Base-by-base conservation (phyloP, 1,284 basidiomycete species). In the Tylopilus sp. region DNA sequence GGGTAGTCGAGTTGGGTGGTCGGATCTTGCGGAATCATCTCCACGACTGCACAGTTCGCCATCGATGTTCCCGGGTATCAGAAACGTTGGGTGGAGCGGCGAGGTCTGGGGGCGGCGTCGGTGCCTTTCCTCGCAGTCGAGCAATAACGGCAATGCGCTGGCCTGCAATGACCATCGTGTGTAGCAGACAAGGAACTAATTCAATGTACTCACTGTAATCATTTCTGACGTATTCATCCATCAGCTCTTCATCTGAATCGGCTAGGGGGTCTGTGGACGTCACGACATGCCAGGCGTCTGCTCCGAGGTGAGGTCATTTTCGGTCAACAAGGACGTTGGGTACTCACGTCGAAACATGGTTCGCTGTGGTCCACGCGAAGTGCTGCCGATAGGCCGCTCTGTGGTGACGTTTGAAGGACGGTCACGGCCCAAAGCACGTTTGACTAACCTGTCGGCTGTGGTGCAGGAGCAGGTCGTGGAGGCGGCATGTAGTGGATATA, bases 221-320 rank as follows among this genome's bases (percentile, higher is more conserved):
- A 36, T 74, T 60, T 36, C 78, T 74, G 45, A 77, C 72, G 54
- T 84, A 73, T 51, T 85, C 81, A 54, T 87, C 82, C 48, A 71
- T 71, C 44, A 73, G 68, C 58, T 89, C 86, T 45, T 85, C 81
- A 57, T 89, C 86, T 8, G 86, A 89, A 67, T 87, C 84, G 13
- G 71, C 71, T 12, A 89, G 69, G 10, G 86, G 81, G 58, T 89
- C 84, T 33, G 73, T 75, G 29, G 75, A 77, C 35, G 73, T 74
- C 30, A 81, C 74, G 36, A 80, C 71, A 59, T 85, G 78, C 84
- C 84, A 88, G 11, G 86, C 83, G 50, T 88, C 86, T 89, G 64
- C 39, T 41, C 23, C 28, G 44, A 31, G 26, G 46, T 36, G 15
- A 30, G 26, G n/a, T n/a, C 2, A 8, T 46, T 31, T 30, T 40